Percentiles rank a stretch among this genome's conserved stretches.
Conservation (phyloP, 768 basidiomycete species). For the Tephrocybe sp. region DNA sequence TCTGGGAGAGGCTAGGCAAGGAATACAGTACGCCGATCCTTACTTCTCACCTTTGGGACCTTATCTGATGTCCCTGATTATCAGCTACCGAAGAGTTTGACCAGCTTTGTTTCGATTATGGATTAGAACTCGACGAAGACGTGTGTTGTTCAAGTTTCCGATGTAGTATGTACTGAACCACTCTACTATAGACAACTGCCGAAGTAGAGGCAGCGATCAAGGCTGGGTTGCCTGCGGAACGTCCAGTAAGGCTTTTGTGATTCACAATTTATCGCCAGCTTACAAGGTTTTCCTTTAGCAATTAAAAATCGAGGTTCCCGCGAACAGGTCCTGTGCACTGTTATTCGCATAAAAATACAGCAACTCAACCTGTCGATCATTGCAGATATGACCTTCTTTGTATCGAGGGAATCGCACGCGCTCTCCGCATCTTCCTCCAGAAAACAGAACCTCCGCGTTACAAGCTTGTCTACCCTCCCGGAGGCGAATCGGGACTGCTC, state of each 20-base stretch:
- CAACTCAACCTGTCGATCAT: constrained; percentile 8
- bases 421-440: constrained; percentile 78
- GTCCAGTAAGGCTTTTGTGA: constrained; percentile 55
- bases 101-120: constrained; percentile 94
- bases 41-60: background rate
- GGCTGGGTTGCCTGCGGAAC: constrained; percentile 81
- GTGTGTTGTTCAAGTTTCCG: constrained; percentile 41
- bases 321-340: constrained; percentile 68
- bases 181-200: constrained; percentile 69
- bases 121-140: constrained; percentile 96
- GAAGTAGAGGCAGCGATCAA: constrained; percentile 81
- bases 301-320: constrained; percentile 98
- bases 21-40: constrained; percentile 63
- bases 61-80: constrained; percentile 18
- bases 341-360: background rate
- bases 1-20: constrained; percentile 82
- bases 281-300: constrained; percentile 47
- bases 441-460: constrained; percentile 68
- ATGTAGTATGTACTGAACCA: background rate
- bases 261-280: background rate
- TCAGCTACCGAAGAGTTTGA: constrained; percentile 94
- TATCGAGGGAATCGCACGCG: constrained; percentile 91
- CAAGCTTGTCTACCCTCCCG: constrained; percentile 67
- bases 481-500: constrained; percentile 62
- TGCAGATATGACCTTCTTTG: constrained; percentile 94